Evolutionary conservation across 768 basidiomycete genomes (phyloP), one percentile per base, ranked within the genome.

Genomic region (Rhodotorula toruloides): DNA sequence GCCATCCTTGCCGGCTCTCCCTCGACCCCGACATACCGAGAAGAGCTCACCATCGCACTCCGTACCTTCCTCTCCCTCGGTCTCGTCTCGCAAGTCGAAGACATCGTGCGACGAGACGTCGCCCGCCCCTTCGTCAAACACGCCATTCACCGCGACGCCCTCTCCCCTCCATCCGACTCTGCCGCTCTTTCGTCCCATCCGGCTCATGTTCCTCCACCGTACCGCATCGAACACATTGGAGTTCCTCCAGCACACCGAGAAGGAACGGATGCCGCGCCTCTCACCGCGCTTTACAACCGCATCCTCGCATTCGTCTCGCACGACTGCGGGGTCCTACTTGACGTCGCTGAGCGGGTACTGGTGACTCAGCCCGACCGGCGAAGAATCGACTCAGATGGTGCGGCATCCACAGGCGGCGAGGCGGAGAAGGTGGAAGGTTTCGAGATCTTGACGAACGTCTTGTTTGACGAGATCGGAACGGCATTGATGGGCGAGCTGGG

Each of bases 401-500:
- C 16, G 39, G 17, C 32, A 34, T 54, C 53, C 25, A n/a, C 36
- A 7, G 5, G 21, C 47, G 44, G 6, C 46, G 65, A 60, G 48
- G 32, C 58, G 80, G 31, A 31, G 19, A 10, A 48, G 12, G 60
- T 61, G 32, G 31, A 43, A 0, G 83, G 85, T 1, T 97, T 92
- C 76, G 84, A 90, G 67, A 86, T 98, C 58, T 83, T 97, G 81
- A 84, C 87, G 0, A 87, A 89, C 72, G 88, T 94, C 14, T 80
- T 98, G 9, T 94, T 91, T 89, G 86, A 86, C 16, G 91, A 93
- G 77, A 78, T 94, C 27, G 88, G 86, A 3, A 80, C 81, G 47
- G 83, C 89, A 1, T 84, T 99, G 54, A 86, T 89, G 82, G 85
- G 87, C 65, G 90, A 94, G 75, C 79, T 98, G 48, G 93, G 94